Percentiles rank a stretch among this genome's conserved stretches.
phyloP scores from a whole-genome alignment of 2,329 filamentous ascomycete genomes.

The Ophiosphaerella korrae region DNA sequence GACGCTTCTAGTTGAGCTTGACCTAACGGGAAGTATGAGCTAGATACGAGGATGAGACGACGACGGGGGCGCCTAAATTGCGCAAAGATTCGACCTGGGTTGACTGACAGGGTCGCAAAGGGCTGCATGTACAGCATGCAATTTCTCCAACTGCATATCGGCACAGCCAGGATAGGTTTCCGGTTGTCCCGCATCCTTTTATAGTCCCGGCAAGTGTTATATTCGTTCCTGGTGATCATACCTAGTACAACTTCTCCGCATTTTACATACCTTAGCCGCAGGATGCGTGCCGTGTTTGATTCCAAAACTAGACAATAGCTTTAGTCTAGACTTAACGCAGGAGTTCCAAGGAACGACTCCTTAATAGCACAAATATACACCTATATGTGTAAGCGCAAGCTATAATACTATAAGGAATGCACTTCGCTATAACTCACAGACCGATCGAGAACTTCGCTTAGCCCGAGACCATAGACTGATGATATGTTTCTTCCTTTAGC shows the following conservation, averaged over 20 bases:
- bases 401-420: constrained; percentile 24
- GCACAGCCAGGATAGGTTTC: constrained; percentile 20
- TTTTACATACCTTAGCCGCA: constrained; percentile 24
- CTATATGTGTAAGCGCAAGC: constrained; percentile 28
- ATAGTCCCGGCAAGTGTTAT: constrained; percentile 13
- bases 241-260: constrained; percentile 26
- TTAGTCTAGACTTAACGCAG: constrained; percentile 13
- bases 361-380: constrained; percentile 15
- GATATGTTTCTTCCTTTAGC: background rate
- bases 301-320: constrained; percentile 13
- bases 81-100: constrained; percentile 12
- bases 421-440: constrained; percentile 15
- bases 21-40: background rate
- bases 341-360: constrained; percentile 1
- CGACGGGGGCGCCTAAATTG: constrained; percentile 17
- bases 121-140: constrained; percentile 34
- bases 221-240: constrained; percentile 16
- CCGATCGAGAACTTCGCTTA: constrained; percentile 10
- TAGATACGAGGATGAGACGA: background rate
- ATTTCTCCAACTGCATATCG: constrained; percentile 17
- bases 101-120: constrained; percentile 4
- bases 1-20: background rate
- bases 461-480: background rate
- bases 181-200: constrained; percentile 17
- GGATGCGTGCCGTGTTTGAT: constrained; percentile 20